Evolutionary conservation across 257 asterid species (phyloP), one percentile per base, ranked within the genome.

Genomic region (Solanum pennellii): DNA sequence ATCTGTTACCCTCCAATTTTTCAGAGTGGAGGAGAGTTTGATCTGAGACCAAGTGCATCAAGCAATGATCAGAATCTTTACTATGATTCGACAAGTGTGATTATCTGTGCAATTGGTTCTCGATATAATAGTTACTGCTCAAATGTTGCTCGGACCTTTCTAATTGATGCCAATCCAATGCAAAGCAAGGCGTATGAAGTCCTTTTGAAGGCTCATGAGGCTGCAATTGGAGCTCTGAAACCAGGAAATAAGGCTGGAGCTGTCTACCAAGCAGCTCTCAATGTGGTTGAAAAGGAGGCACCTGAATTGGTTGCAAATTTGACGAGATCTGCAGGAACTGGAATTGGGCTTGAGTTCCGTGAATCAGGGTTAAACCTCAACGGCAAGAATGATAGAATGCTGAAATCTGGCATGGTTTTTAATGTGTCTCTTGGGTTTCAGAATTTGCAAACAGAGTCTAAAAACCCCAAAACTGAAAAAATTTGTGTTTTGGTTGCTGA

Each of bases 1-100:
- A 89, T 89, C 83, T 89, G 91, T 83, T 86, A 87, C 65, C 89
- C 90, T 49, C 90, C 90, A 47, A 88, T 88, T 80, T 88, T 88
- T 83, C 90, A 88, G 88, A 89, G 89, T 87, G 91, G 91, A n/a
- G 91, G 91, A 37, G 88, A 87, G 47, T 89, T 89, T 56, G 91
- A 89, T 89, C 86, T 89, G 69, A 89, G 60, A 87, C 88, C 91
- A 83, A 89, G 91, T 75, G 91, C 91, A 12, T 68, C 89, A 41
- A 86, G 91, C 88, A 89, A 89, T 75, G 91, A 89, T 39, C 83
- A 80, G 49, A 62, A 65, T 33, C 88, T 89, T 83, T 86, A 89
- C 83, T 89, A 89, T 49, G 91, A 89, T 87, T 89, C 91, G 14
- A 87, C 89, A 69, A 89, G 89, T 83, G 91, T 89, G 85, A 89